Evolutionary conservation across 108 stramenopile species (phyloP), one percentile per base, ranked within the genome.

Genomic region (Cyclotella baltica): DNA sequence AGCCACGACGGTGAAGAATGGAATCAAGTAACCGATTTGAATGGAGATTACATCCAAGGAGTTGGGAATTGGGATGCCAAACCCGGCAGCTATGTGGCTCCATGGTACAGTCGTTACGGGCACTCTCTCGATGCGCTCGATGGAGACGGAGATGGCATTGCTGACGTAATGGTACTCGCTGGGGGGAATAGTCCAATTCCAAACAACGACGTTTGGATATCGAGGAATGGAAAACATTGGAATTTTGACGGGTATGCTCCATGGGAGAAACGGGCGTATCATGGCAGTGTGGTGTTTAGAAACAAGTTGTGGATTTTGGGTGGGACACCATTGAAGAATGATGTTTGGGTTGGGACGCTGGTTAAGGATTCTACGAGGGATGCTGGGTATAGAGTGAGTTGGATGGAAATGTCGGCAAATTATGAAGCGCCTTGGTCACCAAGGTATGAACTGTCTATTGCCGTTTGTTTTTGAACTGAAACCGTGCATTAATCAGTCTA

Each of bases 141-240:
- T 70, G 75, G 48, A 23, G 77, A 84, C 55, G 80, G 61, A 40
- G 89, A 90, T 46, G 87, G 83, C 37, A 52, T 70, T 38, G 76
- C 83, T 18, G 86, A 94, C 65, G 74, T 85, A 8, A 89, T 94
- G 90, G 59, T 94, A 8, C 74, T 92, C 10, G 48, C 78, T 10
- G 93, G 90, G 11, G 93, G 93, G 6, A 88, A 70, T 72, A 81
- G 77, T 30, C 90, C 91, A n/a, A 48, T 83, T 29, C 84, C 91
- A 11, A 78, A 83, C 63, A 92, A 92, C 50, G 93, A 94, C 59
- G 75, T 90, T 23, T 94, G 93, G 93, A 67, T 92, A 0, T 73
- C 91, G 0, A 69, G 34, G 37, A 88, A 92, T 67, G 93, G 93
- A 23, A 85, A 72, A n/a, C 40, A 64, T 29, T 94, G 91, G 89